These are phyloP conservation scores for Fusarium ramigenum DNA, from an alignment of 2,329 filamentous ascomycete species.

Conservation along the genomic window DNA sequence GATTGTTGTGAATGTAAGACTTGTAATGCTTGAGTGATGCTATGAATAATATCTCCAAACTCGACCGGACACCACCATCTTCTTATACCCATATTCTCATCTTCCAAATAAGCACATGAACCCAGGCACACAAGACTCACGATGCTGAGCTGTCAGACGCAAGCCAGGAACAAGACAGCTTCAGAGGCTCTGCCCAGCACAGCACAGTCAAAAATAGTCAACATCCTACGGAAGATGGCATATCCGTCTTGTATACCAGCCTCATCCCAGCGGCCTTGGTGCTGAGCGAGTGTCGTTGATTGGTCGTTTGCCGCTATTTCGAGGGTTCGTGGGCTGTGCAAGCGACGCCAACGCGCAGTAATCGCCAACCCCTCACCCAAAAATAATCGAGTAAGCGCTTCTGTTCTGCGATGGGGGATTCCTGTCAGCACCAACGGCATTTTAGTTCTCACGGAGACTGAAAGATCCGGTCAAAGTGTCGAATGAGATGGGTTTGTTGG, in stretches of 20 bases:
- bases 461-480: slow-evolving; percentile 8
- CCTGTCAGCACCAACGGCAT: slow-evolving; percentile 21
- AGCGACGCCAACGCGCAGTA: not conserved
- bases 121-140: slow-evolving; percentile 6
- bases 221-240: slow-evolving; percentile 11
- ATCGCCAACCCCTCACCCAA: slow-evolving; percentile 14
- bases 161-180: slow-evolving; percentile 1
- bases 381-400: slow-evolving; percentile 34
- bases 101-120: slow-evolving; percentile 1
- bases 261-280: slow-evolving; percentile 17
- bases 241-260: slow-evolving; percentile 28
- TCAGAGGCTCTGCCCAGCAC: slow-evolving; percentile 1
- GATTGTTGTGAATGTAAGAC: not conserved
- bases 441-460: slow-evolving; percentile 1
- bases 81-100: slow-evolving; percentile 35
- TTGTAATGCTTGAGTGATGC: slow-evolving; percentile 16
- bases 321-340: slow-evolving; percentile 31
- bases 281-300: not conserved
- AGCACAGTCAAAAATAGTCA: slow-evolving; percentile 21
- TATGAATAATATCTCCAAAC: slow-evolving; percentile 33
- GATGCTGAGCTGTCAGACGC: slow-evolving; percentile 1
- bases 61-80: slow-evolving; percentile 19
- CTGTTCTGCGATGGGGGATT: not conserved
- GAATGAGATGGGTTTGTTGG: not conserved
- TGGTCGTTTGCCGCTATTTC: slow-evolving; percentile 28